Evolutionary conservation across 306 rosid species (phyloP).

Genomic region (Begonia peltatifolia): DNA sequence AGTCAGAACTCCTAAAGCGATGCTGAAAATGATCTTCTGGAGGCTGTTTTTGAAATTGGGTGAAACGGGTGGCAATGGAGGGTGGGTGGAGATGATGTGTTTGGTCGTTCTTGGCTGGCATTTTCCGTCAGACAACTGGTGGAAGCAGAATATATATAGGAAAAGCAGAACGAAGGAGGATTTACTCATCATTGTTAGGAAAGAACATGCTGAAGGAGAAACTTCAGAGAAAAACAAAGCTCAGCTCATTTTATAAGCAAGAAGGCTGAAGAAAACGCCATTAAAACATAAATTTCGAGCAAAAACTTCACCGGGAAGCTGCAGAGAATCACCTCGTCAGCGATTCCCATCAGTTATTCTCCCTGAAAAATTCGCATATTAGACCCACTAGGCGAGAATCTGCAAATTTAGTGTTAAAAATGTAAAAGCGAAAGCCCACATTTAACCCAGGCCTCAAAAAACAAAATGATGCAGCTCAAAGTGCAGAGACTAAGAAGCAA

Average conservation of each 20-base stretch:
- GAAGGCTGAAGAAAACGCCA: constrained; percentile 6
- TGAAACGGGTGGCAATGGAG: constrained; percentile 22
- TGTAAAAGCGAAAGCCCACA: neutral
- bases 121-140: constrained; percentile 20
- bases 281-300: constrained; percentile 24
- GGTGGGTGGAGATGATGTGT: constrained; percentile 24
- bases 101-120: constrained; percentile 44
- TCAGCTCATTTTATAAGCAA: no score
- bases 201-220: neutral
- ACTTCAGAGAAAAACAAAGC: neutral
- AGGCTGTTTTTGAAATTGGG: constrained; percentile 23
- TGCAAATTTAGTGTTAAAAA: neutral
- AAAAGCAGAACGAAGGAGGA: constrained; percentile 18
- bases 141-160: constrained; percentile 24
- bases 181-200: neutral
- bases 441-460: no score
- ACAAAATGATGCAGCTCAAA: no score
- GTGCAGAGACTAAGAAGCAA: no score
- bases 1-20: constrained; percentile 44
- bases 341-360: constrained; percentile 18
- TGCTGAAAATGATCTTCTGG: constrained; percentile 47
- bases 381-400: constrained; percentile 16
- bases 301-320: constrained; percentile 46
- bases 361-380: constrained; percentile 13
- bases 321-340: constrained; percentile 35